These are phyloP conservation scores for Jatropha multifida DNA, from an alignment of 441 rosid genomes.

Conservation along the genomic window DNA sequence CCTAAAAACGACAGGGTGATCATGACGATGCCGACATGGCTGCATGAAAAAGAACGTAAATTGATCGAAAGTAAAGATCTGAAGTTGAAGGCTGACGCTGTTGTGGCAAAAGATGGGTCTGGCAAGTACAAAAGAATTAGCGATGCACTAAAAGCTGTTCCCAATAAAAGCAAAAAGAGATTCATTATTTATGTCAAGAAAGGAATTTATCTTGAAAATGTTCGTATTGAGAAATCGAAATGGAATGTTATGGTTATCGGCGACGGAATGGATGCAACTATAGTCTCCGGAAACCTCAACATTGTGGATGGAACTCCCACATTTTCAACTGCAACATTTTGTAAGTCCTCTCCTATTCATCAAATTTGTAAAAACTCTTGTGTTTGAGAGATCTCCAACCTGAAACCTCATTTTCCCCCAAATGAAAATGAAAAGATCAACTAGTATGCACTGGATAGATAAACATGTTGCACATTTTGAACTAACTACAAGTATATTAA, in stretches of 20 bases:
- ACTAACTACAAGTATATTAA: too few species aligned
- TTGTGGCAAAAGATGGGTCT: neutral
- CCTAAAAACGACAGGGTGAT: too few species aligned
- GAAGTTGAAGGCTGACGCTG: neutral
- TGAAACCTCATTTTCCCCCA: too few species aligned
- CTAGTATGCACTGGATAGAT: too few species aligned
- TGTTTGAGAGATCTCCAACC: too few species aligned
- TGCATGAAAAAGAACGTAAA: neutral
- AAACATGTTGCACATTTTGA: too few species aligned
- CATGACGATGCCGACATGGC: neutral
- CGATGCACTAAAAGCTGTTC: neutral
- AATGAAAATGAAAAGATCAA: too few species aligned
- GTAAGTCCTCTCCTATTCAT: neutral
- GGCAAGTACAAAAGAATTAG: neutral
- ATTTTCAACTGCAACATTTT: neutral
- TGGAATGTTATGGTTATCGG: constrained; percentile 3
- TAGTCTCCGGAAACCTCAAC: neutral
- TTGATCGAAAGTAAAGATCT: neutral
- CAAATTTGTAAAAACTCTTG: too few species aligned
- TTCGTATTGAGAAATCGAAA: neutral
- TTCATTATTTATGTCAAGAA: neutral
- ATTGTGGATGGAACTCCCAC: neutral
- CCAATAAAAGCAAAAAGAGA: neutral
- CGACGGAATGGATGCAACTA: neutral
- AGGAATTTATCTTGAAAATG: neutral